Conservation (phyloP, 176 grass and related monocot species). For the bread wheat (Triticum aestivum) region IWGSC_CS_RefSeq_v2.1 NC_057808.1:55634013-55634512, state of each 20-base stretch:
- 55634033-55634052: constrained; percentile 42
- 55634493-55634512: neutral
- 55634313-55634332: constrained; percentile 80
- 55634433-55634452: constrained; percentile 57
- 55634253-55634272: no score
- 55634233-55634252: no score
- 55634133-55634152: constrained; percentile 76
- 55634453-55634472: constrained; percentile 17
- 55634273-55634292: neutral
- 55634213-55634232: neutral
- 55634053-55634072: constrained; percentile 77
- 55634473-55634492: neutral
- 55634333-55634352: constrained; percentile 71
- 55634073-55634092: constrained; percentile 61
- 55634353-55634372: constrained; percentile 84
- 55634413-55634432: constrained; percentile 51
- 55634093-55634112: constrained; percentile 66
- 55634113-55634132: constrained; percentile 59
- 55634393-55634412: constrained; percentile 83
- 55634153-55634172: constrained; percentile 55
- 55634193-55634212: constrained; percentile 7
- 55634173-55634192: constrained; percentile 47
- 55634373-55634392: constrained; percentile 75
- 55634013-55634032: neutral
- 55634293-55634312: constrained; percentile 69